Percentiles rank a stretch among this genome's conserved stretches.
Evolutionary conservation across 2,329 filamentous ascomycete species (phyloP).

Genomic region (Teratosphaeria gauchensis): DNA sequence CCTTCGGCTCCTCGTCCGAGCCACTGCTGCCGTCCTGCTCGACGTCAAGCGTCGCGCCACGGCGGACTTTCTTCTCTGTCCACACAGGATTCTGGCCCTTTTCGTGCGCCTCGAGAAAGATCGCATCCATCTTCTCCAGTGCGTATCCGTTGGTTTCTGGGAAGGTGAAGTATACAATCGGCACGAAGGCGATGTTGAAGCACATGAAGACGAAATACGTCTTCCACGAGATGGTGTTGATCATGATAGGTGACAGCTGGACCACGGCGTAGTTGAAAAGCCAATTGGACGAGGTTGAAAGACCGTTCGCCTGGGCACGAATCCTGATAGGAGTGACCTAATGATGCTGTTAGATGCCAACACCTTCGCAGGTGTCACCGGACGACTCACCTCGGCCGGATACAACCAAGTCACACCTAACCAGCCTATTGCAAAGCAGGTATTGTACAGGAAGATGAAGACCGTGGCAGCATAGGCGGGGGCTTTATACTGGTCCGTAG

Average conservation of each 20-base stretch:
- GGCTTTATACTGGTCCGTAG: slow-evolving; percentile 5
- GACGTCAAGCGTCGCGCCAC: neutral
- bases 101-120: neutral
- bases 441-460: slow-evolving; percentile 20
- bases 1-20: neutral
- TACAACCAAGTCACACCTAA: slow-evolving; percentile 4
- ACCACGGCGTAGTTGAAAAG: slow-evolving; percentile 52
- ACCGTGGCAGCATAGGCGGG: slow-evolving; percentile 22
- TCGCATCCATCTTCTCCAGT: neutral
- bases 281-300: neutral
- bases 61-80: neutral
- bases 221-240: slow-evolving; percentile 44
- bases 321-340: neutral
- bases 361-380: neutral
- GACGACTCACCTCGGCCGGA: neutral
- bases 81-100: neutral
- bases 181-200: slow-evolving; percentile 5
- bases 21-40: neutral
- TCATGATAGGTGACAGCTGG: slow-evolving; percentile 54
- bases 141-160: neutral
- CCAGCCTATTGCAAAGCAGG: slow-evolving; percentile 13
- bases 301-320: neutral
- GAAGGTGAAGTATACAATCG: slow-evolving; percentile 26
- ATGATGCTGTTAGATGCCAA: neutral
- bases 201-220: slow-evolving; percentile 41